phyloP scores from a whole-genome alignment of 169 alveolate genomes.

The Ichthyophthirius multifiliis region DNA sequence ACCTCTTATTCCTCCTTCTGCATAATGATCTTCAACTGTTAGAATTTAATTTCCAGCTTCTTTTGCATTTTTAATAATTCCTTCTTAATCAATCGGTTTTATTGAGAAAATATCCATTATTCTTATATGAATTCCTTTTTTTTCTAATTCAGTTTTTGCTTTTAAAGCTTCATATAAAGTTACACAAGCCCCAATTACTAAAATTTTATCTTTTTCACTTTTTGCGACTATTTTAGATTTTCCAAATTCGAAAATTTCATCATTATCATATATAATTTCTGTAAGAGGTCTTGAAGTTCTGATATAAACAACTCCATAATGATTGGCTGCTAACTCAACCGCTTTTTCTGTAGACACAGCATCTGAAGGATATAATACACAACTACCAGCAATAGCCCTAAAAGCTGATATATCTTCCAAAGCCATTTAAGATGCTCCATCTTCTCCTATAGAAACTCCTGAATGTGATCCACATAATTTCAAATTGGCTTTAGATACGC shows the following conservation, averaged over 20 bases:
- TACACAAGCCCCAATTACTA: conserved; percentile 54
- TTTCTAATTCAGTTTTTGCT: conserved; percentile 45
- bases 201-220: conserved; percentile 31
- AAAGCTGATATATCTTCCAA: conserved; percentile 60
- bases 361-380: conserved; percentile 61
- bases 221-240: conserved; percentile 20
- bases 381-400: conserved; percentile 49
- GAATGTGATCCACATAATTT: conserved; percentile 65
- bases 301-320: conserved; percentile 44
- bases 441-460: conserved; percentile 71
- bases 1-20: conserved; percentile 64
- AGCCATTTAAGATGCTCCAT: conserved; percentile 71
- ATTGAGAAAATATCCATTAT: conserved; percentile 60
- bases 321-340: conserved; percentile 55
- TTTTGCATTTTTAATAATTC: conserved; percentile 23
- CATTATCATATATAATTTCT: conserved; percentile 28
- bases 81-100: conserved; percentile 54
- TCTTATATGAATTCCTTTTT: conserved; percentile 36
- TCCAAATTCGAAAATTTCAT: conserved; percentile 50
- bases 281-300: conserved; percentile 54
- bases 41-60: conserved; percentile 27
- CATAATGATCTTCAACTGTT: conserved; percentile 67
- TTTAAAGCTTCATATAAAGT: conserved; percentile 46
- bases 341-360: conserved; percentile 56
- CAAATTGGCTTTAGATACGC: conserved; percentile 40